These are phyloP conservation scores for Jamesozyma rosinii DNA, from an alignment of 805 yeast genomes.

Conservation along the genomic window DNA sequence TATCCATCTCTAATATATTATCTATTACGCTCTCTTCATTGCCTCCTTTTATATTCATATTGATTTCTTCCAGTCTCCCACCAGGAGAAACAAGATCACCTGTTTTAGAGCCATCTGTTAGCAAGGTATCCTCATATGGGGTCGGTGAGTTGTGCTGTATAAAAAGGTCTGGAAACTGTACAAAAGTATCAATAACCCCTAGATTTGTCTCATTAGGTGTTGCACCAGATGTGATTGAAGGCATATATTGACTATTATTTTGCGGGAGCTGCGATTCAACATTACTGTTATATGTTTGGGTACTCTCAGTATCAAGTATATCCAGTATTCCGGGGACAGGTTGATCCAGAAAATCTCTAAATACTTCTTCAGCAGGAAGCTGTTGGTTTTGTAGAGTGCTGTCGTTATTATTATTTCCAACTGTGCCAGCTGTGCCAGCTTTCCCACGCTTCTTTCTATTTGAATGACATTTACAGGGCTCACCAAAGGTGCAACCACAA, in stretches of 20 bases:
- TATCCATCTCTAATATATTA: background rate
- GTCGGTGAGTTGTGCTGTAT: background rate
- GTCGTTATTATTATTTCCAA: background rate
- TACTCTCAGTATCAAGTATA: background rate
- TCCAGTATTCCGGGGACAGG: background rate
- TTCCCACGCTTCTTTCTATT: conserved; percentile 4
- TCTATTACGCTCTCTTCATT: background rate
- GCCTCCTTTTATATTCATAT: background rate
- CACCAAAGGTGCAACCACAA: conserved; percentile 5
- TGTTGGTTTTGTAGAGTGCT: too few relatives aligned
- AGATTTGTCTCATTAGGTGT: background rate
- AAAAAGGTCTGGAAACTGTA: background rate
- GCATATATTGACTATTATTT: background rate
- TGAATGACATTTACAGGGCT: conserved; percentile 10
- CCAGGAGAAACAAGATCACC: background rate
- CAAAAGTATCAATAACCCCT: background rate
- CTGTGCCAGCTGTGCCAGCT: background rate
- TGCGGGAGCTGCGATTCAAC: background rate
- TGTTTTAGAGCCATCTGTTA: background rate
- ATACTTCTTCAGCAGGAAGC: background rate
- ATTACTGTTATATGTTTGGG: background rate
- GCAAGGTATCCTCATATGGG: background rate
- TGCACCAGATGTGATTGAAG: background rate
- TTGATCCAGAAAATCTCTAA: background rate
- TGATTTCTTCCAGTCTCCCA: background rate